Conservation (phyloP, 2,329 filamentous ascomycete species). For the Falciphora oryzae region DNA sequence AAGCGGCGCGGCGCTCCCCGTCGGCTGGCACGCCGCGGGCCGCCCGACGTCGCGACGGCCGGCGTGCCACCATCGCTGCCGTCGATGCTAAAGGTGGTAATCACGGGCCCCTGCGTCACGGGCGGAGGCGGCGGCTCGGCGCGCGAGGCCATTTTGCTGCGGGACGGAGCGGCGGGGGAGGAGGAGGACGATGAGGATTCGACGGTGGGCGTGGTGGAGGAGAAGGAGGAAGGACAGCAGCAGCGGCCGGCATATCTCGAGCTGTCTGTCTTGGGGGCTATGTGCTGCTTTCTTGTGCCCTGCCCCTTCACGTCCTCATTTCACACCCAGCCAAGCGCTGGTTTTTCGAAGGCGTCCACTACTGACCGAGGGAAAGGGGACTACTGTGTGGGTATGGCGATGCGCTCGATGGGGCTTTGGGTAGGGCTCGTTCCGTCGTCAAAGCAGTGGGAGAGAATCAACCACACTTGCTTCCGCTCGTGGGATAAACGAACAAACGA, state of each 20-base stretch:
- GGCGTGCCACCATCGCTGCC: neutral
- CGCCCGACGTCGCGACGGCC: neutral
- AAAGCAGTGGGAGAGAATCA: neutral
- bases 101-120: neutral
- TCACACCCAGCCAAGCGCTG: too few species aligned
- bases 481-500: neutral
- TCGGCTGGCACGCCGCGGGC: constrained; percentile 37
- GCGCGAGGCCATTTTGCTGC: constrained; percentile 2
- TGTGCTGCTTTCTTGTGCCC: neutral
- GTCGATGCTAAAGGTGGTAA: neutral
- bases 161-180: neutral
- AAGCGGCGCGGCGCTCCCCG: constrained; percentile 48
- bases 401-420: too few species aligned
- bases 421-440: too few species aligned
- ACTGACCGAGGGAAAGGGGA: too few species aligned
- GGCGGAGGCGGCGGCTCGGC: neutral
- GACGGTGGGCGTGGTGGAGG: neutral
- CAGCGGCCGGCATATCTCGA: neutral
- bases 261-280: neutral
- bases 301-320: neutral
- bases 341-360: too few species aligned
- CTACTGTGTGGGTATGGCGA: neutral
- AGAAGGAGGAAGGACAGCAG: neutral
- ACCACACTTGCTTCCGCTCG: neutral
- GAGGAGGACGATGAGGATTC: too few species aligned